phyloP scores from a whole-genome alignment of 176 grass and related monocot species.

The Carex kokanica region DNA sequence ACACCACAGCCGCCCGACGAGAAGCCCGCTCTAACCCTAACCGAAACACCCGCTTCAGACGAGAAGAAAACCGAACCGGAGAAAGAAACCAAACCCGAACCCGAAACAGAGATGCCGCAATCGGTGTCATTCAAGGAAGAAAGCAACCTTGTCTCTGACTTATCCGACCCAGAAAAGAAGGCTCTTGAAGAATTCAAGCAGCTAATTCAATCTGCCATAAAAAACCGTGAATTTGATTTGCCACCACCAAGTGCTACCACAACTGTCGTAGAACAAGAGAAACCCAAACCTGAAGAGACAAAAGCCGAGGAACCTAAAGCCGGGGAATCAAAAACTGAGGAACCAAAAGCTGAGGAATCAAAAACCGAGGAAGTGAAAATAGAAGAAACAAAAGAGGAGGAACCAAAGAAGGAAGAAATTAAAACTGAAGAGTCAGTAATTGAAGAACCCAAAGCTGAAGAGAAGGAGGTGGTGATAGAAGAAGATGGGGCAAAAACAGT shows the following conservation, averaged over 20 bases:
- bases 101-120: conserved; percentile 38
- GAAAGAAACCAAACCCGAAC: conserved; percentile 24
- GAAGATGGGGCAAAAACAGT: conserved; percentile 61
- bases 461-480: conserved; percentile 52
- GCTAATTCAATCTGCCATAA: conserved; percentile 58
- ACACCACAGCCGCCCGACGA: conserved; percentile 29
- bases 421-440: conserved; percentile 14
- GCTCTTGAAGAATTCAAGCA: conserved; percentile 89
- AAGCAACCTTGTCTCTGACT: conserved; percentile 72
- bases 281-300: conserved; percentile 35
- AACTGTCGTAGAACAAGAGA: conserved; percentile 23
- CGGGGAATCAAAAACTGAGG: conserved; percentile 23
- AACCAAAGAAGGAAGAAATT: conserved; percentile 36
- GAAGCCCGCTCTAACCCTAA: background rate
- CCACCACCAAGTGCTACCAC: conserved; percentile 46
- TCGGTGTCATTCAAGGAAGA: conserved; percentile 85
- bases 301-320: background rate
- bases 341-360: conserved; percentile 30
- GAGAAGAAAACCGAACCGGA: conserved; percentile 16
- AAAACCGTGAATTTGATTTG: conserved; percentile 69
- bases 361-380: conserved; percentile 36
- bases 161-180: conserved; percentile 75
- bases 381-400: conserved; percentile 27
- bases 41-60: background rate
- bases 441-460: conserved; percentile 34